phyloP scores from a whole-genome alignment of 1,284 basidiomycete species.

The Neotropicomus parvogracilis region DNA sequence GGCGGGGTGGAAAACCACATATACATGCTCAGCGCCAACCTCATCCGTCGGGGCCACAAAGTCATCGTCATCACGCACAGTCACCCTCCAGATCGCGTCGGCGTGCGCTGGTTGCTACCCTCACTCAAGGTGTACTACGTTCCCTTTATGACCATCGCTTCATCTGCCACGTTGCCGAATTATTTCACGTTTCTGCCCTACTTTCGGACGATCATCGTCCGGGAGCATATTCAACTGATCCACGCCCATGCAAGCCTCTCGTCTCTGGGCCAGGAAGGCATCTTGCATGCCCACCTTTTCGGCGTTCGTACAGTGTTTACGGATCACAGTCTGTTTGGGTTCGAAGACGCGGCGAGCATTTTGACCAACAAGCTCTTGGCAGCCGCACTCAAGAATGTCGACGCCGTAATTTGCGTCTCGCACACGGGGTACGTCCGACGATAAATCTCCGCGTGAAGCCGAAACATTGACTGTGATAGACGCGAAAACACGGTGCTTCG shows the following conservation, averaged over 20 bases:
- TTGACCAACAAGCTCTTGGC: conserved; percentile 94
- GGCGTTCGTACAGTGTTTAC: conserved; percentile 90
- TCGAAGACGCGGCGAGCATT: conserved; percentile 94
- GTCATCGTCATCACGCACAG: conserved; percentile 95
- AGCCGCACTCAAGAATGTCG: conserved; percentile 84
- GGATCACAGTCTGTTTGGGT: conserved; percentile 95
- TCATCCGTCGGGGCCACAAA: conserved; percentile 84
- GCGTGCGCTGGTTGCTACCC: conserved; percentile 83
- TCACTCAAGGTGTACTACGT: conserved; percentile 93
- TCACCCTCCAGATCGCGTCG: conserved; percentile 80
- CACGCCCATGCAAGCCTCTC: conserved; percentile 93
- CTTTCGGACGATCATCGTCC: conserved; percentile 82
- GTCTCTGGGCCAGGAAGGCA: conserved; percentile 88
- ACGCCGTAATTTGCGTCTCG: conserved; percentile 95
- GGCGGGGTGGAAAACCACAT: conserved; percentile 98
- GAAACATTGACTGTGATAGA: conserved; percentile 36
- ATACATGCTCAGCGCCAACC: conserved; percentile 85
- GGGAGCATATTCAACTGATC: conserved; percentile 85
- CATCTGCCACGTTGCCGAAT: conserved; percentile 90
- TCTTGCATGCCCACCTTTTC: conserved; percentile 84
- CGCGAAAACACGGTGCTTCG: conserved; percentile 94
- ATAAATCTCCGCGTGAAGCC: not conserved
- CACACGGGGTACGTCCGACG: conserved; percentile 76
- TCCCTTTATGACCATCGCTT: conserved; percentile 84
- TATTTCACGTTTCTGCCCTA: conserved; percentile 92